Evolutionary conservation across 306 rosid species (phyloP).

Genomic region (Acacia crassicarpa): DNA sequence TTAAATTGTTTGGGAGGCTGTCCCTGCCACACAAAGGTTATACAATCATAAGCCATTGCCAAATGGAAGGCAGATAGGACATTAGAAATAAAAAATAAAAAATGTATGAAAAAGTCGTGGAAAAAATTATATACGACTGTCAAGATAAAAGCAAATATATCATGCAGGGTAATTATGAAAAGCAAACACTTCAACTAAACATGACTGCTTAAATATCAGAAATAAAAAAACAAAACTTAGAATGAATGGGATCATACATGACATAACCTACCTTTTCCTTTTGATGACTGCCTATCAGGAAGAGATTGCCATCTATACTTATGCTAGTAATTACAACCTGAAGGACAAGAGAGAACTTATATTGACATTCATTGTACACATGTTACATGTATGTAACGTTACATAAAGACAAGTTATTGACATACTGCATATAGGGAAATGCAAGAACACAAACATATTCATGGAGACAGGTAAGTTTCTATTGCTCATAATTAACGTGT

Average conservation of each 20-base stretch:
- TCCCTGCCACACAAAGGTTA: constrained; percentile 49
- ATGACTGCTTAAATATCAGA: neutral
- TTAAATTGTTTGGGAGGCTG: constrained; percentile 67
- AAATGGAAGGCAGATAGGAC: constrained; percentile 9
- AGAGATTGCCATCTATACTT: constrained; percentile 44
- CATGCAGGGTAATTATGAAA: neutral
- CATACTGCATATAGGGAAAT: neutral
- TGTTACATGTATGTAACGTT: neutral
- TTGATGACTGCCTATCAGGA: constrained; percentile 35
- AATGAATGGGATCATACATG: constrained; percentile 10
- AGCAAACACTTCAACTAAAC: neutral
- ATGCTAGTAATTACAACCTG: constrained; percentile 85
- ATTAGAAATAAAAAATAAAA: neutral
- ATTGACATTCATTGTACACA: constrained; percentile 1
- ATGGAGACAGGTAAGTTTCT: neutral
- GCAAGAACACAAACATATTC: constrained; percentile 4
- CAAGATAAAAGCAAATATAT: neutral
- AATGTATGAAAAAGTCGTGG: neutral
- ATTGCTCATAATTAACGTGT: neutral
- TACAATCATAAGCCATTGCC: constrained; percentile 1
- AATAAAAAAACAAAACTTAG: constrained; percentile 1
- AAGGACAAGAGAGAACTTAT: constrained; percentile 1
- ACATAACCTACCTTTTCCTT: constrained; percentile 35
- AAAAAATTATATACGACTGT: neutral
- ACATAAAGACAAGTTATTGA: constrained; percentile 5